These are phyloP conservation scores for Lotus japonicus DNA, from an alignment of 306 rosid genomes.

Conservation along the genomic window DNA sequence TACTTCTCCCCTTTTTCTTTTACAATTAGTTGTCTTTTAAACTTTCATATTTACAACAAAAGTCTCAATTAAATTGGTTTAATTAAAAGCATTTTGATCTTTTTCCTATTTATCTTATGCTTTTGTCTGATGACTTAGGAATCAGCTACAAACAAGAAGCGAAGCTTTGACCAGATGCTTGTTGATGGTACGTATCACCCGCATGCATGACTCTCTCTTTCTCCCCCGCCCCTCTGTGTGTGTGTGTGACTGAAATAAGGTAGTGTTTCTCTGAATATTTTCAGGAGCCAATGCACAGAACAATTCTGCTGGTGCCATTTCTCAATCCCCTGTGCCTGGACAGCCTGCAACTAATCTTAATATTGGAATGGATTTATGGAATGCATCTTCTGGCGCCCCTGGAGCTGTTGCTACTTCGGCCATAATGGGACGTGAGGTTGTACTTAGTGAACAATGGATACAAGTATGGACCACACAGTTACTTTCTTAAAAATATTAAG, in stretches of 20 bases:
- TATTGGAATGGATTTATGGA: conserved; percentile 97
- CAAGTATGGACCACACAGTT: conserved; percentile 42
- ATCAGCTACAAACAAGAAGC: conserved; percentile 57
- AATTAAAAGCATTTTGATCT: neutral
- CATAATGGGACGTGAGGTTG: conserved; percentile 48
- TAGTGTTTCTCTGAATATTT: conserved; percentile 16
- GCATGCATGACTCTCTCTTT: neutral
- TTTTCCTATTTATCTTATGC: neutral
- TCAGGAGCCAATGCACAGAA: conserved; percentile 83
- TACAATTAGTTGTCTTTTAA: neutral
- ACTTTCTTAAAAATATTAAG: neutral
- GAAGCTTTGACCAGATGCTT: conserved; percentile 94
- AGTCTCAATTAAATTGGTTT: conserved; percentile 6
- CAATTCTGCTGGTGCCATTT: conserved; percentile 36
- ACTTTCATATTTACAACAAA: neutral
- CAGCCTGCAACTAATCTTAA: conserved; percentile 81
- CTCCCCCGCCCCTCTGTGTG: neutral
- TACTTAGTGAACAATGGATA: conserved; percentile 71
- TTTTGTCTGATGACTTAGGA: conserved; percentile 41
- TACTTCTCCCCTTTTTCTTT: neutral
- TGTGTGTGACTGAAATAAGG: neutral
- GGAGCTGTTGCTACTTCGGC: conserved; percentile 47
- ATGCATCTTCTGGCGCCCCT: conserved; percentile 46
- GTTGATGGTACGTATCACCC: conserved; percentile 61
- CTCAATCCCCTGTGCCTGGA: conserved; percentile 57